Evolutionary conservation across 148 eudicot species (phyloP), one percentile per base, ranked within the genome.

Genomic region (Rheum nobile): DNA sequence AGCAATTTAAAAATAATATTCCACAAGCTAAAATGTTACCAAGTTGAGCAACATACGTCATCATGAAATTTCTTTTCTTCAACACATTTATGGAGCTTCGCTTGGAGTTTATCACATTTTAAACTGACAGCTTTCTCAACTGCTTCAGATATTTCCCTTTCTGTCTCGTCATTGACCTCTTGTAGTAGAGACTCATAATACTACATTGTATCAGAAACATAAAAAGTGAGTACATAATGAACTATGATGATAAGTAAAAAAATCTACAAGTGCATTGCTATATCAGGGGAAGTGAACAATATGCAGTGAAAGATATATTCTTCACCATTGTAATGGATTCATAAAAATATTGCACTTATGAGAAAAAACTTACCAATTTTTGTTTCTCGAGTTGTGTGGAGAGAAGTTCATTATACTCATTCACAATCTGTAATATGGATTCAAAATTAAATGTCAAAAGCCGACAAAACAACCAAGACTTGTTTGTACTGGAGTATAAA

Each of bases 351-450:
- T 65, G 22, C 9, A 65, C 10, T 31, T 17, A 4, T 5, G 14
- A 61, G 10, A 61, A 44, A 19, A 28, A 31, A 38, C 91, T 86
- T 80, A 90, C 98, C 82, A 81, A 59, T 65, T 88, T 95, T 75
- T 91, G 98, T 79, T 81, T 91, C 87, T 95, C 98, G 77, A 95
- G 93, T 79, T 95, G 97, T 29, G 89, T 82, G 68, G 97, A 87
- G 63, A 90, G 93, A 68, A 91, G 97, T 77, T 95, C 97, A 77
- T 86, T 85, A 84, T 95, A 95, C 88, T 95, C 98, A 29, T 77
- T 91, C 32, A 80, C 85, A 75, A 90, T 91, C 98, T 95, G 91
- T 73, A 55, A 14, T 17, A 65, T 29, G 21, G 39, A 65, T 65
- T 16, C 70, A 65, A 65, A 32, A 65, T 31, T 65, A 4, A 65